phyloP scores from a whole-genome alignment of 2,329 filamentous ascomycete genomes.

The Colletotrichum sp. region DNA sequence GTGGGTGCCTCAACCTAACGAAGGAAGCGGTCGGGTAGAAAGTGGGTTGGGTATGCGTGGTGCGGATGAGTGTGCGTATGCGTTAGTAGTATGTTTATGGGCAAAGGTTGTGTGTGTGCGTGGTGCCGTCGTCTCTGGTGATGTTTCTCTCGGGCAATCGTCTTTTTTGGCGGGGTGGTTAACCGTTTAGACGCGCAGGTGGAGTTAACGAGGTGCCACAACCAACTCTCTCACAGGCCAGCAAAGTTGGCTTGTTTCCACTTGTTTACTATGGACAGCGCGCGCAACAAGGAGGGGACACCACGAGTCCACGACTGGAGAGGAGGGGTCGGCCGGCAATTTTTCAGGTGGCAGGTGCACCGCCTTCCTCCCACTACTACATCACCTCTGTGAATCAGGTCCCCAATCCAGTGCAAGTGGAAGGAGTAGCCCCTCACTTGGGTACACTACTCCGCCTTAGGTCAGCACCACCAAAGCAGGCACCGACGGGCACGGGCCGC shows the following conservation, averaged over 20 bases:
- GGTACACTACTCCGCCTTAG: background rate
- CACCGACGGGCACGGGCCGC: background rate
- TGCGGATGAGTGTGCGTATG: background rate
- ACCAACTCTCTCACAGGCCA: conserved; percentile 5
- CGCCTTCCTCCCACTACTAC: background rate
- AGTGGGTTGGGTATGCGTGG: background rate
- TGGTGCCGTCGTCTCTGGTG: conserved; percentile 3
- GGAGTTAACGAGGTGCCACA: background rate
- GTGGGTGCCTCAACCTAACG: conserved; percentile 1
- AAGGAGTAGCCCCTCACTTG: background rate
- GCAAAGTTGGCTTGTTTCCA: background rate
- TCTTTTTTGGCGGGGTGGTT: conserved; percentile 21
- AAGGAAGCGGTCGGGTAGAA: background rate
- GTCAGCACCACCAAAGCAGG: background rate
- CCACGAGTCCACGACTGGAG: background rate
- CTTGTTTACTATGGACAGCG: background rate
- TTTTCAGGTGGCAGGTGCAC: conserved; percentile 3
- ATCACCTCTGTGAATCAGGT: background rate
- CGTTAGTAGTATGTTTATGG: background rate
- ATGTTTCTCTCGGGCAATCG: conserved; percentile 4
- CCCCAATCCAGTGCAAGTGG: background rate
- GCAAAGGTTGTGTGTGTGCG: background rate
- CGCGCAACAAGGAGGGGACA: background rate
- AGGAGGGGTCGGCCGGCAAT: conserved; percentile 7
- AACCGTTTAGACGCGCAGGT: conserved; percentile 11